phyloP scores from a whole-genome alignment of 805 yeast genomes.

The Vanderwaltozyma yarrowii region DNA sequence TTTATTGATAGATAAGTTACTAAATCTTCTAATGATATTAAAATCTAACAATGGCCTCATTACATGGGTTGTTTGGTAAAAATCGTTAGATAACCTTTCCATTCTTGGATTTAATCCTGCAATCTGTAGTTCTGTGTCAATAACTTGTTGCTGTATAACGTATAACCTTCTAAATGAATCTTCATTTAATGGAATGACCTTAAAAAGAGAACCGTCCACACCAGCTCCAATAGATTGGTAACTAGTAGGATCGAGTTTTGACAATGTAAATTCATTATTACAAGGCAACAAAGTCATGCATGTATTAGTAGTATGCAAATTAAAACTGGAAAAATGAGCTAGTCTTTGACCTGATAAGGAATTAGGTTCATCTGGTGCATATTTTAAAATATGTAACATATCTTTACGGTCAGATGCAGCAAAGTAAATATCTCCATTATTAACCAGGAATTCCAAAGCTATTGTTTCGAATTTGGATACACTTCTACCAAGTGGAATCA shows the following conservation, averaged over 20 bases:
- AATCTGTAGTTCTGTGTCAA: conserved; percentile 60
- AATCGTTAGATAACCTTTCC: conserved; percentile 40
- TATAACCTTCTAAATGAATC: conserved; percentile 68
- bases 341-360: conserved; percentile 74
- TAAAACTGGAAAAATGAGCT: conserved; percentile 59
- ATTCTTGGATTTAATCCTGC: conserved; percentile 76
- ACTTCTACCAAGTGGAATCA: conserved; percentile 72
- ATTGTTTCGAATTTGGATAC: conserved; percentile 49
- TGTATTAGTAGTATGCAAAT: conserved; percentile 51
- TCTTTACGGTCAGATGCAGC: conserved; percentile 60
- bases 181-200: conserved; percentile 67
- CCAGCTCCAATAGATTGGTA: conserved; percentile 64
- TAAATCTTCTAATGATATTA: conserved; percentile 44
- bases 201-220: conserved; percentile 69
- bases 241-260: conserved; percentile 20
- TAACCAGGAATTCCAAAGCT: conserved; percentile 52
- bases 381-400: conserved; percentile 62
- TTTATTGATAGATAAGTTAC: conserved; percentile 46
- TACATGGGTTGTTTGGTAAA: conserved; percentile 28
- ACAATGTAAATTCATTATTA: conserved; percentile 22
- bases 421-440: conserved; percentile 58
- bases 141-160: conserved; percentile 77
- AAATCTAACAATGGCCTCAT: conserved; percentile 59
- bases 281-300: conserved; percentile 38
- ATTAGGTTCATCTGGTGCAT: conserved; percentile 84